These are phyloP conservation scores for Peniophora sp. DNA, from an alignment of 1,284 basidiomycete genomes.

Conservation along the genomic window DNA sequence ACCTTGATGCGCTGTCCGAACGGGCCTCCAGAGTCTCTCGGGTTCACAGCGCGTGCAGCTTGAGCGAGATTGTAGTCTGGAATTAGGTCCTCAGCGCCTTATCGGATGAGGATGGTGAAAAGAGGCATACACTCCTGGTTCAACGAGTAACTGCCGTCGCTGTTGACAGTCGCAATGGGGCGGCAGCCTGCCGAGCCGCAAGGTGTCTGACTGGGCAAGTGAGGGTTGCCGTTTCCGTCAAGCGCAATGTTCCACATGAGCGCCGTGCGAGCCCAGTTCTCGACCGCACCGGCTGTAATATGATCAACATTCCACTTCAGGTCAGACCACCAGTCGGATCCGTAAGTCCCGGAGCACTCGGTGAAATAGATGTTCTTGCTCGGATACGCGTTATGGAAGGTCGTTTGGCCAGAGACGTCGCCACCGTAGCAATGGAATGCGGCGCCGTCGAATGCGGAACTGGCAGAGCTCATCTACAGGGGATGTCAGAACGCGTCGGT, in stretches of 20 bases:
- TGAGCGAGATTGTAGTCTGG: constrained; percentile 70
- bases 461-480: constrained; percentile 40
- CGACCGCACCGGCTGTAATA: constrained; percentile 34
- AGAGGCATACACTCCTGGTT: constrained; percentile 62
- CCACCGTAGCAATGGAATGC: constrained; percentile 46
- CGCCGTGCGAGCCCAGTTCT: constrained; percentile 39
- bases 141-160: constrained; percentile 48
- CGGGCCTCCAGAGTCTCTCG: constrained; percentile 58
- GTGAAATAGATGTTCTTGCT: constrained; percentile 44
- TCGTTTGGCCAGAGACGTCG: constrained; percentile 27
- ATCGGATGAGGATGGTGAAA: background rate
- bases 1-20: constrained; percentile 62
- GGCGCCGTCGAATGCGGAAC: constrained; percentile 35
- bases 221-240: constrained; percentile 50
- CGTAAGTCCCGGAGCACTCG: constrained; percentile 41
- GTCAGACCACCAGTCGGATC: constrained; percentile 70
- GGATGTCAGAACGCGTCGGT: background rate
- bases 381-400: constrained; percentile 37
- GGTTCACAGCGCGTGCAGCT: constrained; percentile 63
- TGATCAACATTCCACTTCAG: constrained; percentile 79
- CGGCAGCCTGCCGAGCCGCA: constrained; percentile 56
- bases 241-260: constrained; percentile 71
- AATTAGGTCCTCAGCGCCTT: background rate
- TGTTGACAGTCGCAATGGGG: constrained; percentile 57
- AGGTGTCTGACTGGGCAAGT: constrained; percentile 54